Evolutionary conservation across 2,329 filamentous ascomycete species (phyloP).

Genomic region (Sporothrix mexicana): DNA sequence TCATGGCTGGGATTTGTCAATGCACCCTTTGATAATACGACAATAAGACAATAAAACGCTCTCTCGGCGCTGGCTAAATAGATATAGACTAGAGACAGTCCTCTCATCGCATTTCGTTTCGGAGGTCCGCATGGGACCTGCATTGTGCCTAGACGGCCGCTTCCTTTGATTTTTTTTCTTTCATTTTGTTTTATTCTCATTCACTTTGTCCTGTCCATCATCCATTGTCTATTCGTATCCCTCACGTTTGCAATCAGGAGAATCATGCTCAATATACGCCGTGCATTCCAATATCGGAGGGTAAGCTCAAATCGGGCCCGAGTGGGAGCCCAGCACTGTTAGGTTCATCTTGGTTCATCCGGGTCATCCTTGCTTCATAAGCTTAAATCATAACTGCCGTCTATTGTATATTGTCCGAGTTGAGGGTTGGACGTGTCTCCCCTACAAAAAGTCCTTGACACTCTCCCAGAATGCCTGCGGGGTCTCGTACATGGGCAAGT

Average conservation of each 20-base stretch:
- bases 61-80: conserved; percentile 5
- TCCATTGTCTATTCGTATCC: conserved; percentile 4
- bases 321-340: not conserved
- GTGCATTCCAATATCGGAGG: not conserved
- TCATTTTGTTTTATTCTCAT: not conserved
- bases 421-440: too few species aligned
- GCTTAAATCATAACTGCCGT: conserved; percentile 12
- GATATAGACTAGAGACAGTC: too few species aligned
- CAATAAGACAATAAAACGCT: too few species aligned
- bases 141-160: not conserved
- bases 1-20: not conserved
- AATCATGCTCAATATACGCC: not conserved
- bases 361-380: not conserved
- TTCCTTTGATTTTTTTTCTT: not conserved
- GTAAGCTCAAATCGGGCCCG: conserved; percentile 3
- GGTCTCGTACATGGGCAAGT: conserved; percentile 80
- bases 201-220: not conserved
- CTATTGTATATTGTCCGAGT: too few species aligned
- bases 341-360: not conserved
- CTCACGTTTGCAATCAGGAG: not conserved
- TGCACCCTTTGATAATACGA: not conserved
- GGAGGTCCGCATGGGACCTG: conserved; percentile 22
- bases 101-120: not conserved
- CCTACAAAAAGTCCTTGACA: conserved; percentile 36
- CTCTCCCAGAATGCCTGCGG: conserved; percentile 58